Percentiles rank a stretch among this genome's conserved stretches.
Conservation (phyloP, 805 yeast species). For the Teunomyces stri region DNA sequence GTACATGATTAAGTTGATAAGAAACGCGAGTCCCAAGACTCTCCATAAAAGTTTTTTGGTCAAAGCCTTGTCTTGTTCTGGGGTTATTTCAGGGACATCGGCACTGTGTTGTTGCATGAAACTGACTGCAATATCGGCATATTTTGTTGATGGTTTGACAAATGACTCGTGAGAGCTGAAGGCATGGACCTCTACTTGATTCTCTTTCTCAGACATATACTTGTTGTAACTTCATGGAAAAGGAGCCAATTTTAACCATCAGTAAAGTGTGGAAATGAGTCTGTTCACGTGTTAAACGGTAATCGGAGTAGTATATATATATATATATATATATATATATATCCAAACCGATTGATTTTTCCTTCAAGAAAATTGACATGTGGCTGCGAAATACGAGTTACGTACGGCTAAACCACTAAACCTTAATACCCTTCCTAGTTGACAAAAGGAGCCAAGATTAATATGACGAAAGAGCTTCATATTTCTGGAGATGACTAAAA, state of each 20-base stretch:
- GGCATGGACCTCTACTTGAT: background rate
- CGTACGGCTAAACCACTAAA: too few relatives aligned
- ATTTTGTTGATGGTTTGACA: background rate
- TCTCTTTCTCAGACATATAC: background rate
- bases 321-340: background rate
- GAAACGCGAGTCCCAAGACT: slow-evolving; percentile 32
- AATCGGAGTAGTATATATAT: background rate
- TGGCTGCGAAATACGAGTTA: background rate
- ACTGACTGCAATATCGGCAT: slow-evolving; percentile 40
- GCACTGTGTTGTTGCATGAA: slow-evolving; percentile 35
- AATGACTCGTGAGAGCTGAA: background rate
- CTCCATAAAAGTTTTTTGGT: slow-evolving; percentile 36
- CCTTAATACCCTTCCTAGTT: too few relatives aligned
- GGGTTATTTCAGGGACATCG: slow-evolving; percentile 37
- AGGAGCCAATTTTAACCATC: background rate
- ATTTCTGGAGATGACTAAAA: too few relatives aligned
- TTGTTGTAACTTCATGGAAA: background rate
- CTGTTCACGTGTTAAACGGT: background rate
- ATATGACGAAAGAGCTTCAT: too few relatives aligned
- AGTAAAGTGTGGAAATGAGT: background rate
- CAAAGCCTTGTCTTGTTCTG: slow-evolving; percentile 39
- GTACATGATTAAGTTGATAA: slow-evolving; percentile 39
- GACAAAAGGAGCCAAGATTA: too few relatives aligned
- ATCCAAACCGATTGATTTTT: background rate
- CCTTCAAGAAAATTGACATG: background rate